Evolutionary conservation across 352 stramenopile species (phyloP), one percentile per base, ranked within the genome.

Genomic region (Globisporangium irregulare): DNA sequence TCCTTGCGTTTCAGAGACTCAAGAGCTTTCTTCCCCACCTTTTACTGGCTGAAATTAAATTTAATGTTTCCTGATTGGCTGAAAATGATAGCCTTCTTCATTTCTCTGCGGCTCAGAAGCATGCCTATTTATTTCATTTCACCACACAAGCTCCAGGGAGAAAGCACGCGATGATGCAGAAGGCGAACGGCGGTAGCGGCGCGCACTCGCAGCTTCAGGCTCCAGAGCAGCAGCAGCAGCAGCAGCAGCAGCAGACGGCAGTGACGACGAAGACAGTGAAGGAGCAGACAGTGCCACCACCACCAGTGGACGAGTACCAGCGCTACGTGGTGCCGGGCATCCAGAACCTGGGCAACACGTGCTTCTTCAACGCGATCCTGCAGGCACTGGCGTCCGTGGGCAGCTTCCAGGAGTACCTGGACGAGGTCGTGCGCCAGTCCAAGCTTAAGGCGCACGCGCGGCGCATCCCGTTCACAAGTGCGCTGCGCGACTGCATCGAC

Each of bases 301-400:
- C 29, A 36, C 4, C 4, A 1, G 14, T 48, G 27, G 64, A 69
- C 43, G 64, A 69, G 64, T 64, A 60, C 56, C 64, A 69, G 56
- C 64, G 64, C n/a, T 69, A 59, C 43, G 56, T 43, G 15, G 77
- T 95, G 48, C 81, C 86, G 1, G 89, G 89, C n/a, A 80, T 96
- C 48, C 78, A 91, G 71, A 97, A 97, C 68, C 74, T 97, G n/a
- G 88, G 89, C 71, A 97, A 97, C 70, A 94, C 89, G 57, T 97
- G 89, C 76, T 97, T 94, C 70, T 94, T 97, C 77, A 97, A 97
- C 68, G 89, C 88, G 34, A 93, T 97, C 60, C 76, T 96, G 60
- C 89, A 97, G 71, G 84, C 86, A 59, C 74, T 97, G 34, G 87
- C 89, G 9, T 80, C 84, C 14, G 79, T 91, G n/a, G 63, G 74